A percentile compares a stretch with the other conserved stretches of the same genome.
Conservation (phyloP, 116 monocot species). For the Phalaenopsis hybrid region DNA sequence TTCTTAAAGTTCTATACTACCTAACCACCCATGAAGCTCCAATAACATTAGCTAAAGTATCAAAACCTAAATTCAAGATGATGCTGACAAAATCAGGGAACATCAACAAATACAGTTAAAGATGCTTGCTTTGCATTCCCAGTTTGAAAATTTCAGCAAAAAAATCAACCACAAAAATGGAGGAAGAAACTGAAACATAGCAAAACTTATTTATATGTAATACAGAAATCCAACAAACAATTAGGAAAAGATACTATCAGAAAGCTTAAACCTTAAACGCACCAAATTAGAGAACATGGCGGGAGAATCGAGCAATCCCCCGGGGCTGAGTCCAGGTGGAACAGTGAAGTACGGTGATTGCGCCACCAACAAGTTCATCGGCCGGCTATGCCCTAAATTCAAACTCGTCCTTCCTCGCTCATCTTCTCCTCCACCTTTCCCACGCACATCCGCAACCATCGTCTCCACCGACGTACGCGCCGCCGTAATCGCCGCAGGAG, state of each 20-base stretch:
- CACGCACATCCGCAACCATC: background rate
- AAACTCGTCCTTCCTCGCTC: conserved; percentile 4
- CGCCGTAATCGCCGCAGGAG: conserved; percentile 26
- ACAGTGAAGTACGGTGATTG: conserved; percentile 34
- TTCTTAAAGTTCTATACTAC: too few species aligned
- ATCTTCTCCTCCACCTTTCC: background rate
- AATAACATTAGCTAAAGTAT: background rate
- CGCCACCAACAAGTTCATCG: conserved; percentile 19
- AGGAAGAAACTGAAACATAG: background rate
- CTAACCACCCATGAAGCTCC: background rate
- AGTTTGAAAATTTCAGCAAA: background rate
- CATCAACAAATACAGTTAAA: background rate
- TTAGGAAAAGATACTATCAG: background rate
- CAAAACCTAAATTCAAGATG: background rate
- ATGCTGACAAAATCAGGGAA: conserved; percentile 1
- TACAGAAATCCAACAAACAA: background rate
- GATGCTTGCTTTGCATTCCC: background rate
- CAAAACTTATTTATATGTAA: background rate
- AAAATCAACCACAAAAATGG: background rate
- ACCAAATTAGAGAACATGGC: conserved; percentile 34
- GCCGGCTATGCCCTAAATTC: conserved; percentile 13
- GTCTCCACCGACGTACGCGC: background rate
- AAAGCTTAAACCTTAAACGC: background rate
- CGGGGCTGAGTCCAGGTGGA: conserved; percentile 51
- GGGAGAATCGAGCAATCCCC: conserved; percentile 44